These are phyloP conservation scores for Helotiales sp. DNA, from an alignment of 2,329 filamentous ascomycete species.

Conservation along the genomic window DNA sequence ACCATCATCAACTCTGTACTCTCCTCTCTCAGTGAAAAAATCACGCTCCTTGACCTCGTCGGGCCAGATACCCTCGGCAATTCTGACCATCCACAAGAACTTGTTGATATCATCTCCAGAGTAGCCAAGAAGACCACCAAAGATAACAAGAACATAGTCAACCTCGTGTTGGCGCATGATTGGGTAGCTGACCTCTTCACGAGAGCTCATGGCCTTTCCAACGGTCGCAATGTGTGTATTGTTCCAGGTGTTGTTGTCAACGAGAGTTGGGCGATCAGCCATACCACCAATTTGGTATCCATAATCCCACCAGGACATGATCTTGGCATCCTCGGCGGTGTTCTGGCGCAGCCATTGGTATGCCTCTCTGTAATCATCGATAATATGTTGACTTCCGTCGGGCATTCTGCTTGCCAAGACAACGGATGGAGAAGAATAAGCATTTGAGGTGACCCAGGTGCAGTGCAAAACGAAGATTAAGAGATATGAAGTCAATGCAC, in stretches of 20 bases:
- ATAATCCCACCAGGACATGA: slow-evolving; percentile 99
- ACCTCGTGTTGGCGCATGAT: slow-evolving; percentile 99
- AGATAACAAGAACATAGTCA: slow-evolving; percentile 97
- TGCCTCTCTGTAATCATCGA: slow-evolving; percentile 98
- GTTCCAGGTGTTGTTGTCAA: slow-evolving; percentile 99
- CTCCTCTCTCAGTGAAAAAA: slow-evolving; percentile 91
- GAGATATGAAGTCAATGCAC: slow-evolving; percentile 76
- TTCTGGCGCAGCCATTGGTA: slow-evolving; percentile 99
- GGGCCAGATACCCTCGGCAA: slow-evolving; percentile 99
- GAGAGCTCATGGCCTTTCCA: slow-evolving; percentile 97
- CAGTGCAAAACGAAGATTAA: slow-evolving; percentile 95
- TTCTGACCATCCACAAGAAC: slow-evolving; percentile 99
- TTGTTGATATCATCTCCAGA: slow-evolving; percentile 99
- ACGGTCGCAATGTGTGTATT: slow-evolving; percentile 99
- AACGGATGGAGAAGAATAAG: slow-evolving; percentile 97
- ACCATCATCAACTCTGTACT: slow-evolving; percentile 92
- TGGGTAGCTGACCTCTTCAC: slow-evolving; percentile 96
- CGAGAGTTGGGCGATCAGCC: slow-evolving; percentile 94
- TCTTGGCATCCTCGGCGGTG: slow-evolving; percentile 91
- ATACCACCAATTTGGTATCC: slow-evolving; percentile 99
- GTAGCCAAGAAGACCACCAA: slow-evolving; percentile 94
- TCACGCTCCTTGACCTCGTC: slow-evolving; percentile 97
- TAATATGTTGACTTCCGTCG: slow-evolving; percentile 96
- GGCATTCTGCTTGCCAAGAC: slow-evolving; percentile 91
- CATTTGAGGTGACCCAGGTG: slow-evolving; percentile 99